Base-by-base conservation (phyloP, 2,329 filamentous ascomycete species). In the Arthroderma sp. region DNA sequence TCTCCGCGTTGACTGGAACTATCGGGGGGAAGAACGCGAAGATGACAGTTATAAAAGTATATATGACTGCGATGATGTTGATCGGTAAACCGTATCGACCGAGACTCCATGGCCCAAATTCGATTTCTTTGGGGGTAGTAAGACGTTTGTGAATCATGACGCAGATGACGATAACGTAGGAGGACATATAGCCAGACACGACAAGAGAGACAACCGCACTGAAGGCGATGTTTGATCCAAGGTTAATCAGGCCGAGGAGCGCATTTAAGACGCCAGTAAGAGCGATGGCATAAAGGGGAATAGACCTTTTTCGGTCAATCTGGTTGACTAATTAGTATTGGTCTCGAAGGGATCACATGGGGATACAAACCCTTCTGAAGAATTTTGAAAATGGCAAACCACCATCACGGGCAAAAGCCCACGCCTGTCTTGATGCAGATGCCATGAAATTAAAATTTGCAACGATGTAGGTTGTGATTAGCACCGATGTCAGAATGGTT, bases 331-430 rank as follows among this genome's bases (percentile, higher is more conserved):
- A 21, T 47, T 47, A 47, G 41, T 2, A 25, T n/a, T n/a, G n/a
- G n/a, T n/a, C n/a, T n/a, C n/a, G n/a, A 5, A 43, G 39, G 15
- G 17, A 43, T 51, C n/a, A n/a, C n/a, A n/a, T n/a, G n/a, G 28
- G 28, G 28, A 31, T 41, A 38, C 15, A 21, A 17, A 54, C 51
- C 37, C 28, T 54, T 38, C 51, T 17, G n/a, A 54, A 38, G 5
- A 54, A 7, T 15, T 54, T 31, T 25, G 71, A 69, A 63, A 77
- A 81, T 0, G 80, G 80, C 0, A 77, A 76, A 0, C 80, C 80
- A 21, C 73, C 67, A 63, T 83, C 79, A 15, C 80, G 74, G 0
- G 80, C 77, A 63, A 73, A 73, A 8, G 70, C 66, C 61, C 65
- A 71, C 5, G 68, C 55, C 53, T 67, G 62, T 7, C 71, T 66